Evolutionary conservation across 331 rosid species (phyloP).

Genomic region (Saraca asoca): DNA sequence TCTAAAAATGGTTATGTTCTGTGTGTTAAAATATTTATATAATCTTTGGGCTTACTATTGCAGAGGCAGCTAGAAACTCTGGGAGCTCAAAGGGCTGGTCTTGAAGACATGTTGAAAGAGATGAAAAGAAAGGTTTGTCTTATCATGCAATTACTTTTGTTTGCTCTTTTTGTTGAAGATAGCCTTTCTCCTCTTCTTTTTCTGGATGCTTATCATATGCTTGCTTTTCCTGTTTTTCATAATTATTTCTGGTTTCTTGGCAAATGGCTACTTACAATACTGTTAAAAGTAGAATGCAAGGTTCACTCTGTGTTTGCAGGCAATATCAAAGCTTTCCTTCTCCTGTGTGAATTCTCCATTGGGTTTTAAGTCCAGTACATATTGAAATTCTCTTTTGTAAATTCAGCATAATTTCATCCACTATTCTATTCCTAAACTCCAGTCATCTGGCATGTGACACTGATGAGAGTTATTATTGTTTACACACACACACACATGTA

Average conservation of each 20-base stretch:
- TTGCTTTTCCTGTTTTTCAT: neutral
- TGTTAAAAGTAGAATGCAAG: too few species aligned
- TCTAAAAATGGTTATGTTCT: neutral
- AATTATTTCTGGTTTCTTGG: neutral
- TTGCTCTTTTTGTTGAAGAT: conserved; percentile 3
- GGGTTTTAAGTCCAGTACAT: neutral
- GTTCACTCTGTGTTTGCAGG: too few species aligned
- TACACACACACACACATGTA: neutral
- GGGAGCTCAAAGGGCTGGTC: conserved; percentile 99
- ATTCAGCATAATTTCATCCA: neutral
- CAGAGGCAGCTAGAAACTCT: conserved; percentile 98
- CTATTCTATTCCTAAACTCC: neutral
- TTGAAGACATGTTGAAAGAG: conserved; percentile 98
- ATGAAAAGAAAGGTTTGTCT: conserved; percentile 89
- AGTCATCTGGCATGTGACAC: neutral
- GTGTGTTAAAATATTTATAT: conserved; percentile 29
- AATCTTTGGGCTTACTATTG: conserved; percentile 44
- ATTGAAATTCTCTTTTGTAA: neutral
- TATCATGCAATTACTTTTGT: neutral
- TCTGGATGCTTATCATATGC: neutral
- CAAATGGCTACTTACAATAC: neutral
- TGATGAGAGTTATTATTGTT: conserved; percentile 1
- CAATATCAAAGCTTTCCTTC: neutral
- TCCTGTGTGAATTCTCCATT: neutral
- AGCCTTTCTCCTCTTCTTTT: conserved; percentile 9